These are phyloP conservation scores for Plasmodium vinckei DNA, from an alignment of 169 alveolate genomes.

Conservation along the genomic window DNA sequence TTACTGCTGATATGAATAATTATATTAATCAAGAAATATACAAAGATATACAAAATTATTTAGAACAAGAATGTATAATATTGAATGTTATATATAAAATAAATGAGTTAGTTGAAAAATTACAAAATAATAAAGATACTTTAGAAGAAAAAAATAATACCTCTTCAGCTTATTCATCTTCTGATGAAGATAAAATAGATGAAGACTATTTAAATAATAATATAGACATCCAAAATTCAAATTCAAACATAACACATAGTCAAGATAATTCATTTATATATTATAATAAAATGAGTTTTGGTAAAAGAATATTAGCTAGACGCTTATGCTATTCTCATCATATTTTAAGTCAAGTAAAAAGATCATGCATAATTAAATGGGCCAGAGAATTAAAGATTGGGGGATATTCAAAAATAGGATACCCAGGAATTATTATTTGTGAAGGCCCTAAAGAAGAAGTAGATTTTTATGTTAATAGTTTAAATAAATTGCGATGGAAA, in stretches of 20 bases:
- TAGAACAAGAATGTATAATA: slow-evolving; percentile 47
- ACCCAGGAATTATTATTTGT: slow-evolving; percentile 82
- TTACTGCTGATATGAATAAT: slow-evolving; percentile 60
- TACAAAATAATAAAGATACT: slow-evolving; percentile 11
- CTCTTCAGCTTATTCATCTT: slow-evolving; percentile 3
- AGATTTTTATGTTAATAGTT: slow-evolving; percentile 79
- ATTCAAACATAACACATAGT: neutral
- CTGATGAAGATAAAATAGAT: slow-evolving; percentile 13
- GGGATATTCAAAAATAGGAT: slow-evolving; percentile 83
- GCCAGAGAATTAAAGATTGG: slow-evolving; percentile 82
- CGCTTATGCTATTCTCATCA: slow-evolving; percentile 81
- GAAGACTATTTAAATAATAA: slow-evolving; percentile 1
- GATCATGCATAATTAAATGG: slow-evolving; percentile 79
- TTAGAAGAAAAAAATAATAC: neutral
- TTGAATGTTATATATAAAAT: slow-evolving; percentile 53
- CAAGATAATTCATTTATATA: slow-evolving; percentile 9
- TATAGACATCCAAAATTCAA: neutral
- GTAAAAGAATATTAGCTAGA: slow-evolving; percentile 56
- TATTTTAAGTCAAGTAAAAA: slow-evolving; percentile 77
- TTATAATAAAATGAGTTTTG: slow-evolving; percentile 20
- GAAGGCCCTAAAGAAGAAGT: slow-evolving; percentile 83
- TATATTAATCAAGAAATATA: slow-evolving; percentile 70
- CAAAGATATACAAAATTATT: slow-evolving; percentile 52
- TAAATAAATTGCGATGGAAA: slow-evolving; percentile 82
- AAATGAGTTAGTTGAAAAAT: slow-evolving; percentile 73